These are phyloP conservation scores for Fusarium veterinarium DNA, from an alignment of 2,329 filamentous ascomycete species.

Conservation along the genomic window DNA sequence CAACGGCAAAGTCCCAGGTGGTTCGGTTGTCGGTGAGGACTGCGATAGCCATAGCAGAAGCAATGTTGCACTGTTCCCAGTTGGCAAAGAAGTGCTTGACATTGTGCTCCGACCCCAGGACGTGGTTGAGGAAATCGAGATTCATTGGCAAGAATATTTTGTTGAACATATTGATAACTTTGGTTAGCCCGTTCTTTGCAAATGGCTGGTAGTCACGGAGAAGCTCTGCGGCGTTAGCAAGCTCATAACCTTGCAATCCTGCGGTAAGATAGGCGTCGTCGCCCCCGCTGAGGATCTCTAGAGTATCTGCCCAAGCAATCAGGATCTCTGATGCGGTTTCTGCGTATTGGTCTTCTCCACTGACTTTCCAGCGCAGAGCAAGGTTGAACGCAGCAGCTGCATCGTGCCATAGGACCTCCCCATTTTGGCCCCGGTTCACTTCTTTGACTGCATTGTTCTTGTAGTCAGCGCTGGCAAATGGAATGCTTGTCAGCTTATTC, in stretches of 20 bases:
- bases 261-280: constrained; percentile 47
- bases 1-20: background rate
- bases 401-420: background rate
- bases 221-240: constrained; percentile 60
- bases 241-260: constrained; percentile 59
- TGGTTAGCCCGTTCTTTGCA: background rate
- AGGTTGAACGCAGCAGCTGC: constrained; percentile 3
- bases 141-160: constrained; percentile 3
- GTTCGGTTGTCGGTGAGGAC: constrained; percentile 22
- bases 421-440: background rate
- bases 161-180: background rate
- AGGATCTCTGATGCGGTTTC: background rate
- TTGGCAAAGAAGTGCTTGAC: constrained; percentile 11
- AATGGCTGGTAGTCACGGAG: constrained; percentile 47
- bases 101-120: constrained; percentile 5
- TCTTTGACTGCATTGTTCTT: background rate
- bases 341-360: background rate
- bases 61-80: constrained; percentile 33
- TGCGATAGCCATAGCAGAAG: constrained; percentile 21
- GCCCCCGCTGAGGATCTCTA: background rate
- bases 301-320: background rate
- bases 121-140: background rate
- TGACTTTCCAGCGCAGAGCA: background rate
- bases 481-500: background rate
- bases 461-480: background rate